Evolutionary conservation across 768 basidiomycete species (phyloP).

Genomic region (Pleurotus sapidus): DNA sequence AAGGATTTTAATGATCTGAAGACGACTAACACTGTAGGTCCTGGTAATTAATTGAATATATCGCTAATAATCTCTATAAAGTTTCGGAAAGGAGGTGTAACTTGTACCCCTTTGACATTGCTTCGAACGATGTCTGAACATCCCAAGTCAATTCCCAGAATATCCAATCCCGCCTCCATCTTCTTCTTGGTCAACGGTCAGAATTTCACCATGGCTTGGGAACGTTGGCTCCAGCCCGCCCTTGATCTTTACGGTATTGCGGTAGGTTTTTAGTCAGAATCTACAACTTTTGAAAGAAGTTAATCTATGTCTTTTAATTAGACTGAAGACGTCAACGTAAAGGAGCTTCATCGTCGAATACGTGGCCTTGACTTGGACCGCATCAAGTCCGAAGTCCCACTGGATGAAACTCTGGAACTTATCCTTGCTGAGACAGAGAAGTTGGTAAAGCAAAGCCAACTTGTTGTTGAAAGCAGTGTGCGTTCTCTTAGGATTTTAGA

Average conservation of each 20-base stretch:
- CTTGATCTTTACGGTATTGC: neutral
- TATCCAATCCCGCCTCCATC: neutral
- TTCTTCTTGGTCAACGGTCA: neutral
- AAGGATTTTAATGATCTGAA: neutral
- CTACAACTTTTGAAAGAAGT: neutral
- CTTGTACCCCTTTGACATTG: neutral
- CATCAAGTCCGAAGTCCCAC: neutral
- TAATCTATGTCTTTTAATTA: neutral
- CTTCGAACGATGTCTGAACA: neutral
- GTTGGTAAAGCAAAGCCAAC: neutral
- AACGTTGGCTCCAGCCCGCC: neutral
- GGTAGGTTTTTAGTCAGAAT: neutral
- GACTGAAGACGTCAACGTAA: neutral
- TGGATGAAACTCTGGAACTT: neutral
- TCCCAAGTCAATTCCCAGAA: neutral
- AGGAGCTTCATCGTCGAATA: neutral
- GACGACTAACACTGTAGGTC: neutral
- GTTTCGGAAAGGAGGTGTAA: neutral
- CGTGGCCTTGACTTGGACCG: neutral
- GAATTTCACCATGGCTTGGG: neutral
- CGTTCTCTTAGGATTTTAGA: neutral
- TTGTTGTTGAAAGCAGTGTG: neutral
- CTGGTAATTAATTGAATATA: neutral
- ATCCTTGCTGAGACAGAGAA: neutral
- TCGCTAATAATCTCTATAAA: neutral